Conservation (phyloP, 1,284 basidiomycete species). For the Acaromyces ingoldii region DNA sequence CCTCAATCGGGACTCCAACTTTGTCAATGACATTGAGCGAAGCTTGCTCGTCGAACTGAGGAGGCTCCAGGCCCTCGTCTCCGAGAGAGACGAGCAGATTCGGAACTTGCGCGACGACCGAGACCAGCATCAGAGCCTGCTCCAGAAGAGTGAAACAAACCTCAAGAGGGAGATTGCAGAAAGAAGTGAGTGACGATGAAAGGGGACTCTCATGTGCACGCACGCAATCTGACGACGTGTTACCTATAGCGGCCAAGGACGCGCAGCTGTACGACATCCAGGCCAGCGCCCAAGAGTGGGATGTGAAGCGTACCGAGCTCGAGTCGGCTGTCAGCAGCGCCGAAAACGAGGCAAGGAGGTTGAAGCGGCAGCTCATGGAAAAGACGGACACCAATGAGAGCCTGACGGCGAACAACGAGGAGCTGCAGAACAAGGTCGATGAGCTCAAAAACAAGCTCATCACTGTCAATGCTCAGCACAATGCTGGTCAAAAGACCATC, state of each 20-base stretch:
- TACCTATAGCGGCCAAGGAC: too few relatives aligned
- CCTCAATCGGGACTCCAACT: slow-evolving; percentile 30
- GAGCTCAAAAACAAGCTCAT: not conserved
- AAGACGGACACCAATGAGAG: slow-evolving; percentile 22
- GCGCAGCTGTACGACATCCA: slow-evolving; percentile 8
- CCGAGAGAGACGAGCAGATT: slow-evolving; percentile 32
- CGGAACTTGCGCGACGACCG: slow-evolving; percentile 1
- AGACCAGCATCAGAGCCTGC: too few relatives aligned
- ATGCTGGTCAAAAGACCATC: slow-evolving; percentile 9
- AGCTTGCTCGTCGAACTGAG: slow-evolving; percentile 39
- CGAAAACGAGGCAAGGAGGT: slow-evolving; percentile 29
- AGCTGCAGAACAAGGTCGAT: slow-evolving; percentile 36
- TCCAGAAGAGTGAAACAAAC: too few relatives aligned
- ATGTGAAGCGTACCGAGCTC: not conserved
- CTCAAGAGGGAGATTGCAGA: too few relatives aligned
- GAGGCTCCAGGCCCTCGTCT: slow-evolving; percentile 32
- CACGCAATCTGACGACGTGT: too few relatives aligned
- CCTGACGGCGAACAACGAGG: slow-evolving; percentile 15
- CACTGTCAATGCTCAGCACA: not conserved
- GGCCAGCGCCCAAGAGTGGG: not conserved
- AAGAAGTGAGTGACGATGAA: too few relatives aligned
- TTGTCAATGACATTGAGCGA: slow-evolving; percentile 41
- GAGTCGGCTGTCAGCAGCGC: not conserved
- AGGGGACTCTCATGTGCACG: too few relatives aligned
- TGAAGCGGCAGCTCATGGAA: slow-evolving; percentile 33